phyloP scores from a whole-genome alignment of 2,329 filamentous ascomycete species.

The Diplodia sapinea region DNA sequence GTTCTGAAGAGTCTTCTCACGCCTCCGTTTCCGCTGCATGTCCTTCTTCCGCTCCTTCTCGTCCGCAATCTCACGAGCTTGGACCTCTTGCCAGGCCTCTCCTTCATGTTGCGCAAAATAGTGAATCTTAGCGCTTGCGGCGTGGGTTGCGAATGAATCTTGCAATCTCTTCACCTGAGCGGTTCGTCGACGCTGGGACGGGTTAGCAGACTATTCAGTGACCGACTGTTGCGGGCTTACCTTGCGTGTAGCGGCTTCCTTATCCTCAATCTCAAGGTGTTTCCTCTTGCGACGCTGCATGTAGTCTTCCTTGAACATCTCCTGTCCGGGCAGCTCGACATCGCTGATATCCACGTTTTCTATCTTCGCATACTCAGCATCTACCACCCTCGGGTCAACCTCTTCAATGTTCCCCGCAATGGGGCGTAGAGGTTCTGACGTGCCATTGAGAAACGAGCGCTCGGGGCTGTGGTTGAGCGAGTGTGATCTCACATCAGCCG shows the following conservation, averaged over 20 bases:
- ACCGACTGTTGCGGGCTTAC: conserved; percentile 46
- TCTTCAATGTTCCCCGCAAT: conserved; percentile 22
- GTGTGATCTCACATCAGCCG: conserved; percentile 7
- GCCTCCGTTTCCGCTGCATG: conserved; percentile 95
- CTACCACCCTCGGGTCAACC: conserved; percentile 68
- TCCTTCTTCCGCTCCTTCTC: conserved; percentile 99
- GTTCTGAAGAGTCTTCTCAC: conserved; percentile 91
- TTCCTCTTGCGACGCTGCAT: conserved; percentile 67
- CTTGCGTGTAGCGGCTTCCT: conserved; percentile 69
- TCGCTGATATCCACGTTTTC: conserved; percentile 64
- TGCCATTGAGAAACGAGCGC: conserved; percentile 21
- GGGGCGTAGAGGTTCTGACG: conserved; percentile 22
- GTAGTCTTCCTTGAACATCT: conserved; percentile 59
- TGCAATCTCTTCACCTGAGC: conserved; percentile 62
- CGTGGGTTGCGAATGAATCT: conserved; percentile 69
- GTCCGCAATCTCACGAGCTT: conserved; percentile 85
- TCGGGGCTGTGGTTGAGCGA: conserved; percentile 20
- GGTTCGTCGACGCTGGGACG: conserved; percentile 62
- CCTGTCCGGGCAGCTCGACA: conserved; percentile 59
- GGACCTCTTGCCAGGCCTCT: conserved; percentile 82
- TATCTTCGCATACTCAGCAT: conserved; percentile 66
- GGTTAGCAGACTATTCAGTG: conserved; percentile 32
- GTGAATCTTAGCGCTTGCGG: conserved; percentile 73
- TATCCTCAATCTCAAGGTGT: conserved; percentile 66
- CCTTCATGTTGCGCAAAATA: conserved; percentile 80